Percentiles rank a stretch among this genome's conserved stretches.
These are phyloP conservation scores for Trichosphaerium sp. DNA, from an alignment of 78 protist species.

Conservation along the genomic window DNA sequence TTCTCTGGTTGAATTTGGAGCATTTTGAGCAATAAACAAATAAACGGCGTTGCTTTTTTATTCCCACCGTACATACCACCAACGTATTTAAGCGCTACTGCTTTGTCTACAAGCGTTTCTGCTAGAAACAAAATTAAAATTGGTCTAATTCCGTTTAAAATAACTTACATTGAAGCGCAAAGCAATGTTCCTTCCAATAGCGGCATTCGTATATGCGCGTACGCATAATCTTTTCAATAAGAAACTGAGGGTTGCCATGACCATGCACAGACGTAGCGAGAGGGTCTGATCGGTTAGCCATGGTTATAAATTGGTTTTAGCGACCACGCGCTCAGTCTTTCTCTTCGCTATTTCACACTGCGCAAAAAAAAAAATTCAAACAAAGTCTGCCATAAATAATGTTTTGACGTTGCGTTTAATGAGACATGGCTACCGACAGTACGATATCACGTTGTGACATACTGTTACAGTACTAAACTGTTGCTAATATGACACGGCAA, in stretches of 20 bases:
- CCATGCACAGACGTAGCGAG: no score
- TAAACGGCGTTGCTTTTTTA: slow-evolving; percentile 74
- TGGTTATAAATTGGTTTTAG: no score
- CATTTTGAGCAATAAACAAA: slow-evolving; percentile 82
- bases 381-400: no score
- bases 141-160: not conserved
- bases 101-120: slow-evolving; percentile 83
- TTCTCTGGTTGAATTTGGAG: slow-evolving; percentile 81
- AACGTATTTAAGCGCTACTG: slow-evolving; percentile 58
- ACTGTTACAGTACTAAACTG: no score
- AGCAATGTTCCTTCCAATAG: slow-evolving; percentile 96
- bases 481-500: no score
- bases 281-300: no score
- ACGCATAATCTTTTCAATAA: slow-evolving; percentile 84
- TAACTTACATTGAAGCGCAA: slow-evolving; percentile 67
- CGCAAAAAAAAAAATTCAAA: no score
- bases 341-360: no score
- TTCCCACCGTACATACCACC: slow-evolving; percentile 89
- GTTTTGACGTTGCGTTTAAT: no score
- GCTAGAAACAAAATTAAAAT: slow-evolving; percentile 6
- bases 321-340: no score
- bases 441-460: no score
- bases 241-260: slow-evolving; percentile 42
- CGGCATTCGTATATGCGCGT: slow-evolving; percentile 49
- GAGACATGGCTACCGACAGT: no score